Evolutionary conservation across 257 asterid genomes (phyloP).

Genomic region (Gentiana dahurica): DNA sequence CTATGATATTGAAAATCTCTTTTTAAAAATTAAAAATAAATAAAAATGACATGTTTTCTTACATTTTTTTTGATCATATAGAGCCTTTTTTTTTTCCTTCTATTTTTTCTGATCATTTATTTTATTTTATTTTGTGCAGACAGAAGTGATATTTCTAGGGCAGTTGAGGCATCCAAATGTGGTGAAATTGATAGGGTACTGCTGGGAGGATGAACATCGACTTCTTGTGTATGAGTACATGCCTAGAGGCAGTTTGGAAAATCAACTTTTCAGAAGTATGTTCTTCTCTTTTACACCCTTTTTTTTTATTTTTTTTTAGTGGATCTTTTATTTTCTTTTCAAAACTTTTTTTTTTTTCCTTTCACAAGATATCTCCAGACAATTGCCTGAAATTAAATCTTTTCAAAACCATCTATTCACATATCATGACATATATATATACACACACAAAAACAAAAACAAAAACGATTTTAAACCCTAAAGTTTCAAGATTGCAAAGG

Average conservation of each 20-base stretch:
- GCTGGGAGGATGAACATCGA: slow-evolving; percentile 95
- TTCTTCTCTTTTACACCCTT: background rate
- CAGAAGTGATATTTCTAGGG: slow-evolving; percentile 79
- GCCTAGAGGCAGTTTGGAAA: slow-evolving; percentile 95
- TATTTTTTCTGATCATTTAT: background rate
- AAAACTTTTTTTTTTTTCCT: too few species aligned
- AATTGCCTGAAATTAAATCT: too few species aligned
- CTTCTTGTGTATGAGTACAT: slow-evolving; percentile 81
- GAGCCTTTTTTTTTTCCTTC: background rate
- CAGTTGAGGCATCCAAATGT: slow-evolving; percentile 76
- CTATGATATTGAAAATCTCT: too few species aligned
- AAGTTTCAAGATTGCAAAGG: too few species aligned
- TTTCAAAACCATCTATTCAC: too few species aligned
- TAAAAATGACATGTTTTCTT: background rate
- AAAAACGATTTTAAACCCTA: too few species aligned
- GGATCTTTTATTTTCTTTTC: too few species aligned
- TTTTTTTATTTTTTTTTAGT: too few species aligned
- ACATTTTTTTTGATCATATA: background rate
- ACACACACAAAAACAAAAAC: too few species aligned
- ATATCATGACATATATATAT: too few species aligned
- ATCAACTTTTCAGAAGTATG: slow-evolving; percentile 87
- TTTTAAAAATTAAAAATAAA: too few species aligned
- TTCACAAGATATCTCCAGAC: too few species aligned
- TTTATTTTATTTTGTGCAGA: slow-evolving; percentile 25
- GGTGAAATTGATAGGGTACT: slow-evolving; percentile 90